Percentiles rank a stretch among this genome's conserved stretches.
These are phyloP conservation scores for Tremella fuciformis DNA, from an alignment of 768 basidiomycete genomes.

Conservation along the genomic window DNA sequence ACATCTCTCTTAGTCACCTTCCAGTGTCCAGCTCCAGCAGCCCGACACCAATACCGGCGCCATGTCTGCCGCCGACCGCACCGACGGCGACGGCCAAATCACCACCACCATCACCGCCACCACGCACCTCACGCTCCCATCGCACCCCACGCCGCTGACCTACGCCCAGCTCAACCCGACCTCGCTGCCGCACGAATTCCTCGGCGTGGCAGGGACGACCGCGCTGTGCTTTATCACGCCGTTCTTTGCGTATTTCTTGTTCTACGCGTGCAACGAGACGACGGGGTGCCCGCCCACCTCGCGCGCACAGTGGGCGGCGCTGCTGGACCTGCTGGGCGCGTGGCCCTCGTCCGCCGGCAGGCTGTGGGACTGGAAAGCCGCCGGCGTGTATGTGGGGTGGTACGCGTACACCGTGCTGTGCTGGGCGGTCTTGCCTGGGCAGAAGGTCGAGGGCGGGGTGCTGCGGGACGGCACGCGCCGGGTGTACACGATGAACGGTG, in stretches of 20 bases:
- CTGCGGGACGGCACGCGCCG: conserved; percentile 74
- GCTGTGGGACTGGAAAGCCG: conserved; percentile 80
- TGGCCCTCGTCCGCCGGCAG: conserved; percentile 53
- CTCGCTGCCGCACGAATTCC: conserved; percentile 43
- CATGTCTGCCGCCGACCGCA: too few relatives aligned
- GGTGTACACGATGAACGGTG: conserved; percentile 93
- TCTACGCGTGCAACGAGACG: conserved; percentile 46
- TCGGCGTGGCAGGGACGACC: conserved; percentile 43
- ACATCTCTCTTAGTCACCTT: too few relatives aligned
- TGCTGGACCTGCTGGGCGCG: conserved; percentile 21
- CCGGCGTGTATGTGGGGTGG: conserved; percentile 77
- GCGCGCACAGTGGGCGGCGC: conserved; percentile 24
- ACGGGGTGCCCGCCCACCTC: conserved; percentile 46
- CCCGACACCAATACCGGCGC: too few relatives aligned
- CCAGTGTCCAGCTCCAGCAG: too few relatives aligned
- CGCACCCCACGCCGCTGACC: conserved; percentile 40
- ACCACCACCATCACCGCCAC: conserved; percentile 48
- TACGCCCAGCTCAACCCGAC: conserved; percentile 49
- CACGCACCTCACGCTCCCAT: conserved; percentile 42
- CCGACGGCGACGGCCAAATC: conserved; percentile 15
- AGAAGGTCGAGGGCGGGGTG: conserved; percentile 66
- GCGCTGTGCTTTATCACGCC: conserved; percentile 42
- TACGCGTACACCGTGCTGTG: conserved; percentile 79
- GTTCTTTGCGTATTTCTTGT: conserved; percentile 44
- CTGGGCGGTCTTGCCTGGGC: conserved; percentile 75